Base-by-base conservation (phyloP, 768 basidiomycete species). In the Lentinula edodes region DNA sequence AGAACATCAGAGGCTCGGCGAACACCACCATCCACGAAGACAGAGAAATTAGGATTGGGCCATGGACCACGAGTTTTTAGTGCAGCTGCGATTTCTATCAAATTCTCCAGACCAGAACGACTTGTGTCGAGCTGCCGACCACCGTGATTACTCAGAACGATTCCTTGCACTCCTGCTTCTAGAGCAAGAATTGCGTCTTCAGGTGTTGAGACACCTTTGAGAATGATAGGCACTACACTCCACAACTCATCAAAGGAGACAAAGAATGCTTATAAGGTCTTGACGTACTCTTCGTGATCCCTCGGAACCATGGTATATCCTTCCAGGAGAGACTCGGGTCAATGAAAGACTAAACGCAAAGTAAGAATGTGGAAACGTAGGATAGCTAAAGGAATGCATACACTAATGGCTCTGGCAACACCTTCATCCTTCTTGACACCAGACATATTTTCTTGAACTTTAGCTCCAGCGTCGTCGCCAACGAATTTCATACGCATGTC, bases 401-500 rank as follows among this genome's bases (percentile, higher is more conserved):
- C 91, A 61, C 89, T 92, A 69, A 98, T 98, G 15, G 96, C 96
- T 62, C 94, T 78, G 3, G 97, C 95, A 6, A 93, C 95, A 35
- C 96, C 96, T 71, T 97, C 91, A 56, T 90, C 87, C 51, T 60
- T 60, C 59, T 60, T 60, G 13, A 60, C 90, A 84, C 67, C 94
- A 86, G 51, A 95, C 85, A 9, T 77, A 79, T 50, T 77, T 69
- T 20, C 80, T 74, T 3, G 85, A 86, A 45, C 71, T 63, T 80
- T 82, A 8, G 70, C 77, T 7, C 83, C 82, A 62, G 82, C 84
- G 65, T 86, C 86, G 34, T 88, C 89, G 2, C 89, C 93, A 38
- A 90, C 92, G 63, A 98, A 98, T 71, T 94, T 96, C 86, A 90
- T 91, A 20, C 96, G 82, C 95, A 98, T 98, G 70, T 98, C 96